phyloP scores from a whole-genome alignment of 164 flowering plant genomes.

The Santalum album region DNA sequence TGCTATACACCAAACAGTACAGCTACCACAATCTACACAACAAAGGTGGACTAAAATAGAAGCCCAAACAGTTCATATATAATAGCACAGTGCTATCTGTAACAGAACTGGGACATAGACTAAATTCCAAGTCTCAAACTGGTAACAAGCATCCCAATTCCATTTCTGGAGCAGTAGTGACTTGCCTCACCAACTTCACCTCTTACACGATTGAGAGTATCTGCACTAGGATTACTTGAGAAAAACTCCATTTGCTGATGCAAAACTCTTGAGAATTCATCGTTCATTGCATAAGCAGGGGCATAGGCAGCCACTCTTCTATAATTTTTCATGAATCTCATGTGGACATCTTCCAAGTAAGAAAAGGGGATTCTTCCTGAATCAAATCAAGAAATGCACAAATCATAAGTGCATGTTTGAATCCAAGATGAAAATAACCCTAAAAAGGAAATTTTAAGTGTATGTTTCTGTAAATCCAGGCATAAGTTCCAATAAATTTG shows the following conservation, averaged over 20 bases:
- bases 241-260: conserved; percentile 98
- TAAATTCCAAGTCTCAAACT: no score
- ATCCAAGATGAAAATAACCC: no score
- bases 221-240: conserved; percentile 87
- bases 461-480: no score
- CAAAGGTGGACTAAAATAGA: no score
- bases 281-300: conserved; percentile 97
- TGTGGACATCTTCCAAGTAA: conserved; percentile 89
- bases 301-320: conserved; percentile 77
- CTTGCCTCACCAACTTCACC: conserved; percentile 97
- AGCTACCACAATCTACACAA: no score
- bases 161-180: not conserved
- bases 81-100: no score
- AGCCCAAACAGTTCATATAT: no score
- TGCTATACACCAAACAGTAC: no score
- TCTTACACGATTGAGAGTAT: conserved; percentile 80
- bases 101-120: no score
- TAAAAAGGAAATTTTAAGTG: no score
- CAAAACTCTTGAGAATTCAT: conserved; percentile 92
- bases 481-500: no score
- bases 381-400: conserved; percentile 7
- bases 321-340: conserved; percentile 97
- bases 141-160: not conserved
- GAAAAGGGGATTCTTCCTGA: conserved; percentile 92
- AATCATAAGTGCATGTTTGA: no score